Conservation (phyloP, 768 basidiomycete genomes). For the Collybia sordida region DNA sequence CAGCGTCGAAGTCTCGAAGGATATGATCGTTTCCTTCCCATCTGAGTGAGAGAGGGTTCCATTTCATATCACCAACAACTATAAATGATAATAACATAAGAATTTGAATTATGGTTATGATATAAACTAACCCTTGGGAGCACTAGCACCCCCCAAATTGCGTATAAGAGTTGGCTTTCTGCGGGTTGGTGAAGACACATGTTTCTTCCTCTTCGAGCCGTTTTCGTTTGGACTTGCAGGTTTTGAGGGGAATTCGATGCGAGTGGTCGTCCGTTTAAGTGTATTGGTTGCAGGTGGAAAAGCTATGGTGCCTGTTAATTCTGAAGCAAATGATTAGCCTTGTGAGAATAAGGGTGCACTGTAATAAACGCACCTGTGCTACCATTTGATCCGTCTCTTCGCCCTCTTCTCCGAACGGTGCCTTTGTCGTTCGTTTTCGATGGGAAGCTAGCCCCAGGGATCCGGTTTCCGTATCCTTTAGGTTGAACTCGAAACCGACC, state of each 20-base stretch:
- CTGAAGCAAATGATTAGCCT: conserved; percentile 1
- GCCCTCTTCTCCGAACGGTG: conserved; percentile 57
- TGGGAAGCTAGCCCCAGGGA: conserved; percentile 53
- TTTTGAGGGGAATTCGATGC: conserved; percentile 51
- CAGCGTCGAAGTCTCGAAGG: conserved; percentile 87
- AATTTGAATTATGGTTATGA: background rate
- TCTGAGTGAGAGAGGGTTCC: conserved; percentile 86
- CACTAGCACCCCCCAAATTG: conserved; percentile 65
- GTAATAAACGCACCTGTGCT: conserved; percentile 39
- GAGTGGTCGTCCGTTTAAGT: conserved; percentile 55
- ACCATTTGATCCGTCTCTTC: conserved; percentile 40
- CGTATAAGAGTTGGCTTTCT: conserved; percentile 88
- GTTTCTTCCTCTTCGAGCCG: conserved; percentile 55
- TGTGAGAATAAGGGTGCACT: background rate
- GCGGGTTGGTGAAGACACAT: conserved; percentile 46
- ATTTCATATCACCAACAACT: conserved; percentile 97
- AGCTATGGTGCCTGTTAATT: conserved; percentile 23
- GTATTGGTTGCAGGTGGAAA: conserved; percentile 47
- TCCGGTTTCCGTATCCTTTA: conserved; percentile 62
- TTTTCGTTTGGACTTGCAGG: conserved; percentile 26
- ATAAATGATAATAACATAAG: conserved; percentile 15
- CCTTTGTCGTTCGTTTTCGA: conserved; percentile 49
- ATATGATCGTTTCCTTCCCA: conserved; percentile 98
- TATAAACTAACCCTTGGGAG: conserved; percentile 66
- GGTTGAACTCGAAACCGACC: conserved; percentile 73